Base-by-base conservation (phyloP, 2,329 filamentous ascomycete genomes). In the Ambrosiella xylebori region DNA sequence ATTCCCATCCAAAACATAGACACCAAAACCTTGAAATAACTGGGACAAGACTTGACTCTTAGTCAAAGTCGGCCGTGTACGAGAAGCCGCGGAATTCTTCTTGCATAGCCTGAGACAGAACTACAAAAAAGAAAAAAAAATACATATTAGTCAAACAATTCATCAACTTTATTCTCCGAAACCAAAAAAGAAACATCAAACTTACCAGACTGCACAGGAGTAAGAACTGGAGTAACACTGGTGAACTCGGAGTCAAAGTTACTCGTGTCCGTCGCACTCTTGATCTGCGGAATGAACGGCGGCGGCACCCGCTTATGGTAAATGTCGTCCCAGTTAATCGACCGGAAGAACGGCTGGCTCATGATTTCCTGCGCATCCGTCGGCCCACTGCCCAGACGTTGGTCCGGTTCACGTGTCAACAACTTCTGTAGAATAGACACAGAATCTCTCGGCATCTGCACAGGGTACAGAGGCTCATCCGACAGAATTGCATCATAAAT, bases 231-330 rank as follows among this genome's bases (percentile, higher is more conserved):
- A 47, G 93, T 98, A 57, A 98, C 93, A 67, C 91, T 97, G 1
- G 93, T 98, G 69, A 98, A 98, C 69, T 98, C 93, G 52, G 87
- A 88, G 69, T 98, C 93, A 70, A 98, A 98, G 74, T 98, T 98
- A 77, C 90, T 96, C n/a, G 93, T 98, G 73, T 98, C 93, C 49
- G 93, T 96, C 7, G 90, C 80, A 68, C 80, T 94, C 72, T 86
- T 93, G 66, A 98, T 95, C 41, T 81, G 81, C 15, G 93, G 93
- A 70, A 90, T 71, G 74, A 96, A 97, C 0, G 93, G 93, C 57
- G 93, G 86, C 57, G 83, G 79, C 17, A 96, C 82, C 40, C 88
- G 81, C 80, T 97, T 98, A 73, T 96, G 81, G 70, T 96, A 97
- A 61, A 98, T 89, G 68, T 98, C 93, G 63, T 98, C 93, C 93